phyloP scores from a whole-genome alignment of 768 basidiomycete genomes.

The Panus rudis region DNA sequence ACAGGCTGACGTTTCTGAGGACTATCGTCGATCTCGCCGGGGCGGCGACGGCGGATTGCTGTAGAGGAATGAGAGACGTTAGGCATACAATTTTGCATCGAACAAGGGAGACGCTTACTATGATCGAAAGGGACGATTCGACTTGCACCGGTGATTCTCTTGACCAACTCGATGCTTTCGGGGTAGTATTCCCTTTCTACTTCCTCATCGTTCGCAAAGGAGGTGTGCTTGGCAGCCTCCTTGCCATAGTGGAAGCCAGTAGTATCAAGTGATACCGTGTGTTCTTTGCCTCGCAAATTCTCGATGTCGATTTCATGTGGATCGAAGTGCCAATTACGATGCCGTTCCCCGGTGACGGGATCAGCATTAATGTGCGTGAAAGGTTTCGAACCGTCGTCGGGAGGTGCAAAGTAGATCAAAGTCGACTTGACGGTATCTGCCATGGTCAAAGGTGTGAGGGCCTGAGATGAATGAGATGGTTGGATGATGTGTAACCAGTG shows the following conservation, averaged over 20 bases:
- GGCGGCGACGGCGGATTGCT: slow-evolving; percentile 39
- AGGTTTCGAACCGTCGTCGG: slow-evolving; percentile 23
- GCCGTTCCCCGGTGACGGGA: slow-evolving; percentile 22
- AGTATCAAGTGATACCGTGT: slow-evolving; percentile 36
- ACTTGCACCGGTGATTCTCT: slow-evolving; percentile 53
- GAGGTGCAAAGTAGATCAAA: slow-evolving; percentile 27
- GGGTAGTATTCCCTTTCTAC: slow-evolving; percentile 52
- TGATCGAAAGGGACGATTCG: slow-evolving; percentile 60
- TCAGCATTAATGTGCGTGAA: slow-evolving; percentile 19
- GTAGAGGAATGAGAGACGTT: background rate
- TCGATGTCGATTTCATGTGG: slow-evolving; percentile 34
- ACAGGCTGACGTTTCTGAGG: slow-evolving; percentile 39
- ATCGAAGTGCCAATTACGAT: slow-evolving; percentile 30
- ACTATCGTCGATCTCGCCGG: slow-evolving; percentile 27
- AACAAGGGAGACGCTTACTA: slow-evolving; percentile 33
- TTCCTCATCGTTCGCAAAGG: slow-evolving; percentile 45
- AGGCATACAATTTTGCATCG: background rate
- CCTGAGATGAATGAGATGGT: too few species aligned
- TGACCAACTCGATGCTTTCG: slow-evolving; percentile 51
- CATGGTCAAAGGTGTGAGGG: too few species aligned
- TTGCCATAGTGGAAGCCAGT: slow-evolving; percentile 43
- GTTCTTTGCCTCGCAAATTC: slow-evolving; percentile 47
- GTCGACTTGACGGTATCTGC: too few species aligned
- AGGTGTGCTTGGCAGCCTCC: slow-evolving; percentile 34
- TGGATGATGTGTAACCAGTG: too few species aligned